A percentile compares a stretch with the other conserved stretches of the same genome.
Evolutionary conservation across 495 filamentous ascomycete species (phyloP).

Genomic region (Extremus antarcticus): DNA sequence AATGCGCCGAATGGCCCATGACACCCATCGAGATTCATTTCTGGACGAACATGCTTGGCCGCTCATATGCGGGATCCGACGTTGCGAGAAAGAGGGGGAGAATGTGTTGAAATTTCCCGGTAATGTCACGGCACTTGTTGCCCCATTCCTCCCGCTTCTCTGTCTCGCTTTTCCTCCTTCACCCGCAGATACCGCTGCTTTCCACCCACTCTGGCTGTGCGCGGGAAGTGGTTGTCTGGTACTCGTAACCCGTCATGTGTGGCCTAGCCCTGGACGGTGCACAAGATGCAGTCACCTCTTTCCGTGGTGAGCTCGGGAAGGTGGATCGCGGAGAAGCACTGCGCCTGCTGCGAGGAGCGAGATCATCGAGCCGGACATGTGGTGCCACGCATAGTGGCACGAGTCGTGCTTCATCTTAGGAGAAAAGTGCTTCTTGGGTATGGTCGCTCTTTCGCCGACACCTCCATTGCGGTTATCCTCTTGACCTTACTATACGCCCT

Average conservation of each 20-base stretch:
- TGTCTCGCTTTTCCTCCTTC: conserved; percentile 3
- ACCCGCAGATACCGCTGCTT: conserved; percentile 8
- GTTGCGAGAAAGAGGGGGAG: neutral
- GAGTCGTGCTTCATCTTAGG: conserved; percentile 12
- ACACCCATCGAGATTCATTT: neutral
- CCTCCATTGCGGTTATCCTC: neutral
- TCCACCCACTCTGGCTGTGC: neutral
- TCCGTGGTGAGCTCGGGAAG: no score
- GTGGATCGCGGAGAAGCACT: neutral
- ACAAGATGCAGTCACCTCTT: neutral
- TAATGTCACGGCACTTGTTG: conserved; percentile 22
- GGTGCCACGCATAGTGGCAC: conserved; percentile 19
- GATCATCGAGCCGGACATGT: conserved; percentile 27
- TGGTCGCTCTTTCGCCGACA: conserved; percentile 30
- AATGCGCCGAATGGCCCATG: neutral
- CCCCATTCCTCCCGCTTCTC: conserved; percentile 29
- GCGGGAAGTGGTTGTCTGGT: no score
- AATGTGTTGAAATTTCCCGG: conserved; percentile 17
- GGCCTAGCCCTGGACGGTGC: conserved; percentile 23
- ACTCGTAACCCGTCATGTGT: conserved; percentile 12
- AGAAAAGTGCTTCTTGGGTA: conserved; percentile 20
- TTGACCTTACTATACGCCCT: neutral
- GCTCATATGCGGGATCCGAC: neutral
- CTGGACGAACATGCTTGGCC: conserved; percentile 6
- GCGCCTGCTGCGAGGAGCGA: neutral